A percentile compares a stretch with the other conserved stretches of the same genome.
Conservation (phyloP, 257 asterid species). For the Penstemon newberryi region DNA sequence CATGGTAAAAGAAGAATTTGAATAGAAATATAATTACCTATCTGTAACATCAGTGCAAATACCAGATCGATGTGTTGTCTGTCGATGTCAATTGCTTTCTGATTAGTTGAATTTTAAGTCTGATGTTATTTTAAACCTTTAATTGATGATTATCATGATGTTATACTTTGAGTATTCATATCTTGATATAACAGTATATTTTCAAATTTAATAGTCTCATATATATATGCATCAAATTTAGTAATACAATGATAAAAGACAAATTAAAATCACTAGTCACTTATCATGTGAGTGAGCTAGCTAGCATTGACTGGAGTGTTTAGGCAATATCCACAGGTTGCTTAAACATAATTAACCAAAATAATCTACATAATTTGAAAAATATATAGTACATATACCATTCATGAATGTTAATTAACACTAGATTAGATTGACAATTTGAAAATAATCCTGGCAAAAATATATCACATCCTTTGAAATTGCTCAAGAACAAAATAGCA, state of each 20-base stretch:
- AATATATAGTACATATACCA: conserved; percentile 3
- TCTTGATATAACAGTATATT: conserved; percentile 28
- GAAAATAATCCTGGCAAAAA: conserved; percentile 14
- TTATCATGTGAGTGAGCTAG: background rate
- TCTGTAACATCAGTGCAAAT: background rate
- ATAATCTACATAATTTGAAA: conserved; percentile 36
- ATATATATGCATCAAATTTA: conserved; percentile 35
- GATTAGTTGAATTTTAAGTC: conserved; percentile 12
- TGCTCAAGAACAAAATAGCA: conserved; percentile 22
- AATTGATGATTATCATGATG: conserved; percentile 22
- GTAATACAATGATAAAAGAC: conserved; percentile 28
- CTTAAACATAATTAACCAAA: conserved; percentile 9
- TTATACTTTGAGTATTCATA: conserved; percentile 27
- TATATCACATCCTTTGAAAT: conserved; percentile 30
- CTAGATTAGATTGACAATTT: conserved; percentile 15
- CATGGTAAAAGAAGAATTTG: background rate
- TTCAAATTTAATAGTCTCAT: conserved; percentile 5
- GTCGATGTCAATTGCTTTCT: background rate
- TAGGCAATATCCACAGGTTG: conserved; percentile 30
- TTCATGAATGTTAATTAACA: conserved; percentile 4
- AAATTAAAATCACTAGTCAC: conserved; percentile 3
- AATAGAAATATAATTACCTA: background rate
- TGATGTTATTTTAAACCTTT: background rate
- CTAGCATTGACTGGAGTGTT: conserved; percentile 31
- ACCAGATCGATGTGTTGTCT: no score